Evolutionary conservation across 2,329 filamentous ascomycete genomes (phyloP), one percentile per base, ranked within the genome.

Genomic region (Clathrospora elynae): DNA sequence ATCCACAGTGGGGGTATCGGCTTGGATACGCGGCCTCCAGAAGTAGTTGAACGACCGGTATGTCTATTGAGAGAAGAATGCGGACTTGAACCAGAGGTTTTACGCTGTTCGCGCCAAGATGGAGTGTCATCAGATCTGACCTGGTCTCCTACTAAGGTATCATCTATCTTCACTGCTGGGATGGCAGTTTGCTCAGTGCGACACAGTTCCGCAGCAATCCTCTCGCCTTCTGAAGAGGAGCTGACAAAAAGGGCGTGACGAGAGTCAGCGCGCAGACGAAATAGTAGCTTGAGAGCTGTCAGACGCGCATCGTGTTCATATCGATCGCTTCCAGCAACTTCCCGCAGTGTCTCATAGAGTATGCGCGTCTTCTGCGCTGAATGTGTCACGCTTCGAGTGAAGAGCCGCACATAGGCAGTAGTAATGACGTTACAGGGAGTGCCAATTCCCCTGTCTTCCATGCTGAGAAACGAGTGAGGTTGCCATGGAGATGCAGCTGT

Each of bases 231-330:
- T 2, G 86, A 82, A 19, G 82, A 80, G 22, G 81, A 72, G 6
- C 83, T 83, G 38, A 96, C 75, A 44, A 86, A 89, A 3, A 96
- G 79, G 30, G 85, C 81, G 53, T 91, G 83, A 7, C 86, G 83
- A 65, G 87, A 89, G 68, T 96, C 90, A 14, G 90, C 89, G 45
- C 91, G 82, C 19, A 96, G 74, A 29, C 91, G 83, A 64, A 95
- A 92, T 2, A 96, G 74, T 29, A 71, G 51, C 38, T 68, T 70
- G 7, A 73, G 54, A 5, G 68, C 65, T 10, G 64, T 64, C 30
- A 73, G 55, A 4, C 70, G 64, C 22, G 69, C 70, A 53, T 72
- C 70, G 29, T 55, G 64, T 9, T 63, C 57, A 42, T 63, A 66
- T 6, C 53, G 51, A 24, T 68, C 57, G 14, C 53, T 54, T 19